Evolutionary conservation across 2,329 filamentous ascomycete species (phyloP).

Genomic region (Nannizziopsis barbatae): DNA sequence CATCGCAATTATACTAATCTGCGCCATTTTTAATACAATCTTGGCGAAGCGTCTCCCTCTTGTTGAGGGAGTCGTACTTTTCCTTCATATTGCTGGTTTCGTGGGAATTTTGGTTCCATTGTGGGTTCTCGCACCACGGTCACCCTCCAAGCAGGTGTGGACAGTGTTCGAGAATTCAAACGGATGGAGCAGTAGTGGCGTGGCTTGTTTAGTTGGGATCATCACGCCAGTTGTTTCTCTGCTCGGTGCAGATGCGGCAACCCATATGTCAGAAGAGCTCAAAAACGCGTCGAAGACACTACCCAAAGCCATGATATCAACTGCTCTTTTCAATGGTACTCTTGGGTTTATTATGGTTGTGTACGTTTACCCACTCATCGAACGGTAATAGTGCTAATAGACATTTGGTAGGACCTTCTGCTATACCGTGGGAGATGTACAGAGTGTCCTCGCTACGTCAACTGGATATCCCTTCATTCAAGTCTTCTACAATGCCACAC

Average conservation of each 20-base stretch:
- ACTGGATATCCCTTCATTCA: constrained; percentile 30
- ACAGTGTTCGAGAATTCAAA: constrained; percentile 33
- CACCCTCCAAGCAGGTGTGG: constrained; percentile 24
- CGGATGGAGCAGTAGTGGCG: constrained; percentile 27
- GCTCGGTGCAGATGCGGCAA: constrained; percentile 4
- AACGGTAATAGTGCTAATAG: background rate
- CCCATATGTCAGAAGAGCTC: constrained; percentile 26
- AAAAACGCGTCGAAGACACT: constrained; percentile 28
- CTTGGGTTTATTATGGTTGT: constrained; percentile 27
- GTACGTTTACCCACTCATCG: background rate
- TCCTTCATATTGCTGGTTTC: constrained; percentile 33
- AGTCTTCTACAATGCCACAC: constrained; percentile 25
- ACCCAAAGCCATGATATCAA: constrained; percentile 27
- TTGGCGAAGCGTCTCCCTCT: constrained; percentile 21
- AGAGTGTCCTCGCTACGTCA: constrained; percentile 3
- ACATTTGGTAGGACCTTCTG: constrained; percentile 7
- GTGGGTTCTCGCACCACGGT: constrained; percentile 16
- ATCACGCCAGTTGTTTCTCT: constrained; percentile 1
- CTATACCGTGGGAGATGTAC: constrained; percentile 8
- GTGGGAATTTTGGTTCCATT: constrained; percentile 34
- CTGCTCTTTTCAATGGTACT: constrained; percentile 26
- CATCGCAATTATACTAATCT: constrained; percentile 23
- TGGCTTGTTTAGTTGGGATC: constrained; percentile 3
- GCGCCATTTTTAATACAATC: constrained; percentile 21
- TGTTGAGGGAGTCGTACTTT: constrained; percentile 22